Percentiles rank a stretch among this genome's conserved stretches.
These are phyloP conservation scores for Naganishia onofrii DNA, from an alignment of 768 basidiomycete genomes.

Conservation along the genomic window DNA sequence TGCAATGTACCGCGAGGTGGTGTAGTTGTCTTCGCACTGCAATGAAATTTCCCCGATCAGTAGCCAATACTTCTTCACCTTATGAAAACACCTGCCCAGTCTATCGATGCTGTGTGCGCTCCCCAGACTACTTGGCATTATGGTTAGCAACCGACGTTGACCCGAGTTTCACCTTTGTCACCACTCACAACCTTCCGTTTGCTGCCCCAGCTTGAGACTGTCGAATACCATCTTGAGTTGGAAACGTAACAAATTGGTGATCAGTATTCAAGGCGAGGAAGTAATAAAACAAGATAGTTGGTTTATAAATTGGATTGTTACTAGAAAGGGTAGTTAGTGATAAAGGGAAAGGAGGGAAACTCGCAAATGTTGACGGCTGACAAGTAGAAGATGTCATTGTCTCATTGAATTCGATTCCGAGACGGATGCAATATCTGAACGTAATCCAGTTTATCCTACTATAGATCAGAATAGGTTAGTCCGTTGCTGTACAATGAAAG, in stretches of 20 bases:
- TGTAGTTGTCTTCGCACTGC: conserved; percentile 66
- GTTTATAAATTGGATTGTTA: too few species aligned
- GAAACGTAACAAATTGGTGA: not conserved
- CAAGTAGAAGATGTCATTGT: too few species aligned
- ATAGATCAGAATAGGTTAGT: too few species aligned
- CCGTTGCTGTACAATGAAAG: too few species aligned
- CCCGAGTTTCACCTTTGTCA: too few species aligned
- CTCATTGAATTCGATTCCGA: too few species aligned
- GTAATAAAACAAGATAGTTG: not conserved
- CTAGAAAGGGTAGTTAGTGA: too few species aligned
- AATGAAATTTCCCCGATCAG: not conserved
- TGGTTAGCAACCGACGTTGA: too few species aligned
- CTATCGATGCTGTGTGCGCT: conserved; percentile 46
- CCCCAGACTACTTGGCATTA: conserved; percentile 40
- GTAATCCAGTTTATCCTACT: too few species aligned
- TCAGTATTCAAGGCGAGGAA: not conserved
- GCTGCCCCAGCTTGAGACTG: conserved; percentile 39
- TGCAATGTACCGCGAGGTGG: conserved; percentile 72
- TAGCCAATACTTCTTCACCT: not conserved
- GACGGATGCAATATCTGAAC: too few species aligned
- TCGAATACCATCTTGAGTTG: conserved; percentile 42
- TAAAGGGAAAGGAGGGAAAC: too few species aligned
- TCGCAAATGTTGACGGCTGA: too few species aligned
- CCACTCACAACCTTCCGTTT: conserved; percentile 42
- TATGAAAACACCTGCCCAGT: conserved; percentile 37